Evolutionary conservation across 768 basidiomycete species (phyloP).

Genomic region (Boletus subcaerulescens): DNA sequence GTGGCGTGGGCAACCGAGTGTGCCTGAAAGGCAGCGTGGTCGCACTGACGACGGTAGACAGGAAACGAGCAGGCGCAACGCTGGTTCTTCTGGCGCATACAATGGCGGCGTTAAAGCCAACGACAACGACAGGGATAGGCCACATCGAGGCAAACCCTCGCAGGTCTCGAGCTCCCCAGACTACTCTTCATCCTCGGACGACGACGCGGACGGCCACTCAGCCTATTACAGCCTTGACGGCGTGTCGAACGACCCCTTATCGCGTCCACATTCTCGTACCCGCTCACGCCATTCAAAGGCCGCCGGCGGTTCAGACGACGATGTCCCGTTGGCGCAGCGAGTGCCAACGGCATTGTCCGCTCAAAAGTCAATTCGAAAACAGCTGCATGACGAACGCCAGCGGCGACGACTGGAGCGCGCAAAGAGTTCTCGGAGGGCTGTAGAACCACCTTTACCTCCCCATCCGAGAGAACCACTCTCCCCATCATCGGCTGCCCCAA

Average conservation of each 20-base stretch:
- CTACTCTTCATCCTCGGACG: constrained; percentile 40
- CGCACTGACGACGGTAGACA: constrained; percentile 11
- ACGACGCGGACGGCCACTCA: constrained; percentile 40
- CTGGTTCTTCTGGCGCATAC: constrained; percentile 12
- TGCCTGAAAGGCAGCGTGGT: constrained; percentile 14
- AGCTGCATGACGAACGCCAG: constrained; percentile 67
- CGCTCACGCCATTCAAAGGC: constrained; percentile 20
- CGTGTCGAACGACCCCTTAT: constrained; percentile 25
- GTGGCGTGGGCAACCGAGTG: constrained; percentile 19
- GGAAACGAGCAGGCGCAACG: constrained; percentile 10
- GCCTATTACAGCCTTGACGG: constrained; percentile 45
- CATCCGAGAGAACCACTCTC: constrained; percentile 10
- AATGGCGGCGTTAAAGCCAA: constrained; percentile 40
- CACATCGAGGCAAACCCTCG: constrained; percentile 25
- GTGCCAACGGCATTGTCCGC: constrained; percentile 83
- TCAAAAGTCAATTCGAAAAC: constrained; percentile 73
- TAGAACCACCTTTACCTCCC: constrained; percentile 16
- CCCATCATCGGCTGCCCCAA: constrained; percentile 34
- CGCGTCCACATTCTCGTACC: constrained; percentile 22
- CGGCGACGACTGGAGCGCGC: constrained; percentile 51
- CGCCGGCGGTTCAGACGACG: constrained; percentile 56
- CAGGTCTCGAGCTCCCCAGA: constrained; percentile 31
- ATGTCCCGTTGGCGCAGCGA: constrained; percentile 77
- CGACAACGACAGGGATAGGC: constrained; percentile 35
- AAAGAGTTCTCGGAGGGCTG: constrained; percentile 22